Base-by-base conservation (phyloP, 345 rosid species). In the Salix suchowensis region DNA sequence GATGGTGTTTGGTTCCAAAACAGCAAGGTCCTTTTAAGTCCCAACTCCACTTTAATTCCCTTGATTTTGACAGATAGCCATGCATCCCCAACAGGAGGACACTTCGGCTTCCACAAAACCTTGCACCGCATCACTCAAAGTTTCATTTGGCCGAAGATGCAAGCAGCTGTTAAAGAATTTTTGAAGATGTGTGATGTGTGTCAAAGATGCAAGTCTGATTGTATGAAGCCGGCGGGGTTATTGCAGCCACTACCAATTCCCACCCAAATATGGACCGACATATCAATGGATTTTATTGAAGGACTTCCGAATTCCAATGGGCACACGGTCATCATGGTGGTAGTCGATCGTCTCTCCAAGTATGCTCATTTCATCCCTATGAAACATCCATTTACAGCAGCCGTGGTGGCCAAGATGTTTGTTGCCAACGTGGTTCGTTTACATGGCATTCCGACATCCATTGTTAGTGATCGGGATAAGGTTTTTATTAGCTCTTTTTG, bases 221-320 rank as follows among this genome's bases (percentile, higher is more conserved):
- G 18, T 32, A 5, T 34, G 21, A 19, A 18, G 1, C 2, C 21
- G 0, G 19, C 0, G 0, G 48, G 74, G 0, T 34, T 71, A 14
- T 0, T 71, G 0, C 74, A 54, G 28, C 74, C 74, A 0, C 13
- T 71, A 0, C 46, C 10, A 0, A 32, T 71, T 4, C 65, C 65
- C 1, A 23, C 34, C 0, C 1, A 0, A 6, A 23, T 32, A 1
- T 71, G 32, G 23, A 7, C 1, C 0, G 14, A 65, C 0, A 65
- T 72, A 0, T 64, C 67, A 1, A 64, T 72, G 65, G 55, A 77
- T 36, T 77, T 65, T 7, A 40, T 77, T 3, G 19, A 32, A 34
- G 54, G 55, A 0, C 4, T 71, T 2, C 76, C 67, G 0, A 6
- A 0, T 0, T 65, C 67, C 0, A 55, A 26, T 0, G 61, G 71